A percentile compares a stretch with the other conserved stretches of the same genome.
These are phyloP conservation scores for Ceratobasidium sp. DNA, from an alignment of 1,284 basidiomycete species.

Conservation along the genomic window DNA sequence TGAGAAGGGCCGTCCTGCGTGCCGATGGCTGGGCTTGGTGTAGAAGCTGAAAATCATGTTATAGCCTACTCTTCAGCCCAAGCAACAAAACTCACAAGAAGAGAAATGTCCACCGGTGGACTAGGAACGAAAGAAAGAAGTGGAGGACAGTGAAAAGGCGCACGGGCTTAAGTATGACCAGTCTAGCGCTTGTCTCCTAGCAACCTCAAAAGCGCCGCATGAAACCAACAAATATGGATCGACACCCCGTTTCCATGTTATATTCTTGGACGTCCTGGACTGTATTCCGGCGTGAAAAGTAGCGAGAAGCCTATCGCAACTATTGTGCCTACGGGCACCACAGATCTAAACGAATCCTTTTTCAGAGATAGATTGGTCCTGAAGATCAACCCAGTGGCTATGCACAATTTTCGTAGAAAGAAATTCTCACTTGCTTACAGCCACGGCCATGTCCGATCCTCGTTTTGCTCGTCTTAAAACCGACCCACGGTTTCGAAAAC, in stretches of 20 bases:
- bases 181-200: background rate
- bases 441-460: slow-evolving; percentile 73
- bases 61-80: background rate
- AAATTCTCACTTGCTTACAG: background rate
- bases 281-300: background rate
- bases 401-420: slow-evolving; percentile 17
- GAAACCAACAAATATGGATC: background rate
- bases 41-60: background rate
- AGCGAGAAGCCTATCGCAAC: background rate
- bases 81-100: slow-evolving; percentile 30
- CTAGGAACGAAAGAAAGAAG: slow-evolving; percentile 48
- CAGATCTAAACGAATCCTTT: too few relatives aligned
- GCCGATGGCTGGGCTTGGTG: slow-evolving; percentile 36
- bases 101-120: slow-evolving; percentile 57
- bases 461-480: slow-evolving; percentile 89
- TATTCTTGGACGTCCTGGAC: slow-evolving; percentile 40
- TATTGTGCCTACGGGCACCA: too few relatives aligned
- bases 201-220: slow-evolving; percentile 1
- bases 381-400: slow-evolving; percentile 21
- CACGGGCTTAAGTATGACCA: slow-evolving; percentile 1
- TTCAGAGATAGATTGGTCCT: background rate
- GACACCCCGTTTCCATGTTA: slow-evolving; percentile 13
- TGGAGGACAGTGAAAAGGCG: background rate
- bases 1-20: slow-evolving; percentile 48
- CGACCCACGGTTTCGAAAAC: slow-evolving; percentile 92